Evolutionary conservation across 257 asterid genomes (phyloP), one percentile per base, ranked within the genome.

Genomic region (Solanum paucissectum): DNA sequence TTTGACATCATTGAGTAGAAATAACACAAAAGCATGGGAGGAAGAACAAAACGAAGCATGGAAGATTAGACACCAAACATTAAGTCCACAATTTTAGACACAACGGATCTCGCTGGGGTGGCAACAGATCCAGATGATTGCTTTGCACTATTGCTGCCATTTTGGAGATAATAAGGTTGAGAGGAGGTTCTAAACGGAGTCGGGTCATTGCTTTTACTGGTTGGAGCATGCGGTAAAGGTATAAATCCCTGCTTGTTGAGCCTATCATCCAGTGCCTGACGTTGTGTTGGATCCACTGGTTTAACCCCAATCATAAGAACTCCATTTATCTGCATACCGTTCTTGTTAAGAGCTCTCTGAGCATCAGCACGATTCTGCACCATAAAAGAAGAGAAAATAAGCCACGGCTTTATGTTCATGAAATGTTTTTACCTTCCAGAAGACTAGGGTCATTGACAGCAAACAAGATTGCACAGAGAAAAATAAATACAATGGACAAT

Each of bases 291-390:
- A 89, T 97, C 99, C 74, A 94, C 96, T 9, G 91, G 95, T 91
- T 97, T 97, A 90, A 96, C 99, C 75, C 99, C 99, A 11, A 97
- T 90, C 73, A 97, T 96, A 66, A 97, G 98, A 84, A 94, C 98
- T 76, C 98, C 99, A 49, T 97, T 96, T 89, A 97, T 91, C 88
- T 92, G 95, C 92, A 88, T 91, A 72, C 99, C 99, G 2, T 96
- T 94, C 92, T 92, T 97, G 92, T 93, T 90, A 12, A 97, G 95
- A 85, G 99, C 99, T 90, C 92, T 95, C 25, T 92, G 97, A 88
- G 98, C 99, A 89, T 96, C 99, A 33, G 95, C 92, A 10, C 91
- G 98, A 71, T 93, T 94, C 99, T 97, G 93, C 87, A 87, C 62
- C 83, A 93, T 55, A 6, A 40, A 87, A 60, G 72, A 87, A 60